phyloP scores from a whole-genome alignment of 495 filamentous ascomycete genomes.

The Tuber brumale region DNA sequence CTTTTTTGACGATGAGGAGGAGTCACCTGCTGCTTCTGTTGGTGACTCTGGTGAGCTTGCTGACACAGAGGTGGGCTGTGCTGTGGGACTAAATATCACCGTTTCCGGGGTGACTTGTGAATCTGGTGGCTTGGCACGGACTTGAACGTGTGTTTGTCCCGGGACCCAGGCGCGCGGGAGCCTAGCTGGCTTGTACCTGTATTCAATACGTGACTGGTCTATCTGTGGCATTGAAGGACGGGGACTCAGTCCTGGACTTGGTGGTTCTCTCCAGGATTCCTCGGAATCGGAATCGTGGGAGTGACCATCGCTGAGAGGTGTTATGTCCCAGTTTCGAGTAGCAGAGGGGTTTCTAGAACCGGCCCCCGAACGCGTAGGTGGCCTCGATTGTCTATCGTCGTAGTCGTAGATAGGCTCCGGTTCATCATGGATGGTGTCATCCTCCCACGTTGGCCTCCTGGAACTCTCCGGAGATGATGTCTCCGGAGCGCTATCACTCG shows the following conservation, averaged over 20 bases:
- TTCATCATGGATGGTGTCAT: neutral
- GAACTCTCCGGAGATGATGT: constrained; percentile 32
- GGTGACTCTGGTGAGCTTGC: neutral
- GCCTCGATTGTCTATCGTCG: neutral
- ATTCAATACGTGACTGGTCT: constrained; percentile 26
- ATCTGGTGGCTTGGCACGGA: constrained; percentile 21
- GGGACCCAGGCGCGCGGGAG: constrained; percentile 22
- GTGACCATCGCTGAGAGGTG: constrained; percentile 10
- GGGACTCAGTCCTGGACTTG: constrained; percentile 8
- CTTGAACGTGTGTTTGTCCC: constrained; percentile 19
- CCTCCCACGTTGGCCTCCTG: constrained; percentile 24
- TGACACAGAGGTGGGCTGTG: neutral
- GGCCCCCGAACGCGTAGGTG: neutral
- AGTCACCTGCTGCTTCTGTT: neutral
- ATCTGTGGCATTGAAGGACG: constrained; percentile 8
- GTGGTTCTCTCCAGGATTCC: constrained; percentile 4
- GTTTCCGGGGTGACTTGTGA: constrained; percentile 12
- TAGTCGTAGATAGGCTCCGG: neutral
- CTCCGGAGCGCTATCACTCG: constrained; percentile 29
- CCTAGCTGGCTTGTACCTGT: constrained; percentile 31
- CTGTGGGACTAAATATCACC: neutral
- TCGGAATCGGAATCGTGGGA: constrained; percentile 30
- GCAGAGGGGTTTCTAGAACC: neutral
- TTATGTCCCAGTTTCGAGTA: neutral
- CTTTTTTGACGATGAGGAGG: neutral